A percentile compares a stretch with the other conserved stretches of the same genome.
Conservation (phyloP, 2,329 filamentous ascomycete species). For the Clonostachys chloroleuca region DNA sequence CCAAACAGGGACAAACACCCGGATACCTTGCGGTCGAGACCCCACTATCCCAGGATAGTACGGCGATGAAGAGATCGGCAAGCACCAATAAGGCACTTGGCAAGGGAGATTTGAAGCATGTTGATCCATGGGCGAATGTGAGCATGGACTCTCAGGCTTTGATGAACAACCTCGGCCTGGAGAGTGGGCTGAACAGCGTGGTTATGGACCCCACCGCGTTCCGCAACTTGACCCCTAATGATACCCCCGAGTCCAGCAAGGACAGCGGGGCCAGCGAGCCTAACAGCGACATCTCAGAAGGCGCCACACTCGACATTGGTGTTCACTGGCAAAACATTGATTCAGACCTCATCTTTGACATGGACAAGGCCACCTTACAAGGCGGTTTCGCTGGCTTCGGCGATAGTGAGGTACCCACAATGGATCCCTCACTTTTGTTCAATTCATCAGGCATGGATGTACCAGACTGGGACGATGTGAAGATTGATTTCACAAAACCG, state of each 20-base stretch:
- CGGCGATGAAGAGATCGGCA: slow-evolving; percentile 41
- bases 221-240: slow-evolving; percentile 53
- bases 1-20: slow-evolving; percentile 44
- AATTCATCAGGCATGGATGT: slow-evolving; percentile 8
- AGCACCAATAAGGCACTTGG: slow-evolving; percentile 37
- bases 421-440: slow-evolving; percentile 21
- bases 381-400: slow-evolving; percentile 1
- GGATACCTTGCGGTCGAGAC: slow-evolving; percentile 37
- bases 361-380: slow-evolving; percentile 25
- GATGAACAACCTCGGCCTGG: slow-evolving; percentile 24
- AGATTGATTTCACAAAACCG: slow-evolving; percentile 36
- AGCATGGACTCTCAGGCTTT: slow-evolving; percentile 46
- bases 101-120: slow-evolving; percentile 17
- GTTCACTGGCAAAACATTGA: slow-evolving; percentile 46
- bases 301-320: slow-evolving; percentile 46
- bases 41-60: slow-evolving; percentile 42
- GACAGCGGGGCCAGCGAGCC: slow-evolving; percentile 55
- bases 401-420: neutral
- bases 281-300: slow-evolving; percentile 58
- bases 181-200: slow-evolving; percentile 31
- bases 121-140: slow-evolving; percentile 29
- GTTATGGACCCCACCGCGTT: slow-evolving; percentile 50
- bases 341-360: slow-evolving; percentile 33
- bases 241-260: slow-evolving; percentile 61
- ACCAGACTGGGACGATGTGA: slow-evolving; percentile 35